Percentiles rank a stretch among this genome's conserved stretches.
Evolutionary conservation across 2,329 filamentous ascomycete species (phyloP).

Genomic region (Cercospora sojina): DNA sequence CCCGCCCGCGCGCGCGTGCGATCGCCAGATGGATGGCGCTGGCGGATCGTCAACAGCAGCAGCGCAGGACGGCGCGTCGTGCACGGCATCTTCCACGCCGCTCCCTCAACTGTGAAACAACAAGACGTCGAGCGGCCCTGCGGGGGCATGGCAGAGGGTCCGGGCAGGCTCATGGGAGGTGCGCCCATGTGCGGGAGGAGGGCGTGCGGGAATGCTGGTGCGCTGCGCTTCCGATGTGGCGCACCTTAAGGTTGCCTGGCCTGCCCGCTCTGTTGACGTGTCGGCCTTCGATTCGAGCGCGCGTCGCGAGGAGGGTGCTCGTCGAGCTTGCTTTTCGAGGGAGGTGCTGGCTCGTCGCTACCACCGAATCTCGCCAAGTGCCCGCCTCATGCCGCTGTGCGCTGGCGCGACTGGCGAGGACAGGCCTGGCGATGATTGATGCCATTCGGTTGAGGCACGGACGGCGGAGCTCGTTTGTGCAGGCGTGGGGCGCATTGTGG

Average conservation of each 20-base stretch:
- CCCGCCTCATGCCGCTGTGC: constrained; percentile 4
- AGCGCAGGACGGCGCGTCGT: constrained; percentile 19
- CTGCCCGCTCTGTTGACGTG: constrained; percentile 33
- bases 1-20: constrained; percentile 16
- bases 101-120: constrained; percentile 15
- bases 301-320: constrained; percentile 25
- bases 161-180: constrained; percentile 22
- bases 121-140: constrained; percentile 17
- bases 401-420: constrained; percentile 9
- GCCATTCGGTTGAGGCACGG: constrained; percentile 1
- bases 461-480: constrained; percentile 2
- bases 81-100: constrained; percentile 18
- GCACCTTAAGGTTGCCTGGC: constrained; percentile 33
- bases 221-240: constrained; percentile 19
- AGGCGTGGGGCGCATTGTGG: constrained; percentile 15
- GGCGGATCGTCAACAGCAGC: constrained; percentile 10
- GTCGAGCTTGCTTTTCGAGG: constrained; percentile 18
- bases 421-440: constrained; percentile 1
- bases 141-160: constrained; percentile 14
- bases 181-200: constrained; percentile 13
- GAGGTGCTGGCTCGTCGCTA: constrained; percentile 8
- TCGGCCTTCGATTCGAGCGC: constrained; percentile 30
- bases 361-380: neutral
- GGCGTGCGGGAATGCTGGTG: constrained; percentile 23
- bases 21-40: constrained; percentile 3